Base-by-base conservation (phyloP, 108 stramenopile genomes). In the Cylindrotheca fusiformis region DNA sequence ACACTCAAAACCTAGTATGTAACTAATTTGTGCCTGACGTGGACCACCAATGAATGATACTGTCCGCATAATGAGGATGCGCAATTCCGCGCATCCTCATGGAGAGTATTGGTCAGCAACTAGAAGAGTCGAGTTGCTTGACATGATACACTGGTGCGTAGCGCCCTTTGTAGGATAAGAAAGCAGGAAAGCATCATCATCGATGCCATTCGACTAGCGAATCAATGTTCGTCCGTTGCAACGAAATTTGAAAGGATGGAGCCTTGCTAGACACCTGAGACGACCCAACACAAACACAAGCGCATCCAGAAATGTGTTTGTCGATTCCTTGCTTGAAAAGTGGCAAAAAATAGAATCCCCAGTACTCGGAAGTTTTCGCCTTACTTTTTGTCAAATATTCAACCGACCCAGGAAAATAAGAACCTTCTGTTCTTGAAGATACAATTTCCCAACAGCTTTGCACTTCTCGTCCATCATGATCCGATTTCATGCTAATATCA, bases 251-350 rank as follows among this genome's bases (percentile, higher is more conserved):
- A n/a, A n/a, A n/a, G n/a, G n/a, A n/a, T n/a, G n/a, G n/a, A n/a
- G n/a, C n/a, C n/a, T n/a, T n/a, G n/a, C n/a, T 29, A 57, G 26
- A 12, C 14, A 2, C 17, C n/a, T n/a, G 1, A 57, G 17, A 5
- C 63, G 62, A 2, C n/a, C 65, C 72, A 1, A 27, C 59, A 36
- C 71, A 72, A 0, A 67, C 54, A 45, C 72, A 74, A 19, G 65
- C 65, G 23, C 65, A 74, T 53, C 59, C 72, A 27, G 32, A 21
- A 24, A 55, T 8, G 27, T 12, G 26, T 4, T 27, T 26, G 17
- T 50, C 6, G n/a, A 58, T 28, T 21, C 27, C 19, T 41, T 23
- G 2, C 5, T 29, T 32, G 17, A 3, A 28, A 2, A 72, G 4
- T 1, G 71, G 63, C 45, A 65, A 33, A 58, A 72, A 72, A 29